Evolutionary conservation across 331 rosid species (phyloP), one percentile per base, ranked within the genome.

Genomic region (Rosa hybrid): DNA sequence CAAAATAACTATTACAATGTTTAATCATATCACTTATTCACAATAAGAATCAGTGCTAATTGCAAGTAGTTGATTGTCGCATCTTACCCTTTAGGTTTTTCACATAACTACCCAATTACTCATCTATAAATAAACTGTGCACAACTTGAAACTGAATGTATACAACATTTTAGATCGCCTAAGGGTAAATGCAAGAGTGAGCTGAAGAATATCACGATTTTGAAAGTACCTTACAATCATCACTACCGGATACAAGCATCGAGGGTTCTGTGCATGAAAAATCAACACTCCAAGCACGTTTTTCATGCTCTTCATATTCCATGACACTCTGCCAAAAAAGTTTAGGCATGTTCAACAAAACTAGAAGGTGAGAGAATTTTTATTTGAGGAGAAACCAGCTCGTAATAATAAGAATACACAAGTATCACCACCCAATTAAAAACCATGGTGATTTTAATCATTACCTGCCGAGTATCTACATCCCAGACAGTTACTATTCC

Each of bases 281-380:
- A 85, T 96, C 99, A 85, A 96, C 99, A 85, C 99, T 96, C 99
- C 99, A 96, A 7, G 98, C 97, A 73, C 99, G 97, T 71, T 93
- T 96, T 85, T 96, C 99, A 90, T 96, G 98, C 85, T 96, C 99
- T 90, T 96, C 98, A 80, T 93, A 96, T 78, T 96, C 99, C 99
- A 96, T 93, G 83, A 93, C 65, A 86, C 99, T 91, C 98, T 96
- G 90, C 65, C 62, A 57, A 78, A 84, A 34, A 2, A 60, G 12
- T 48, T 44, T 30, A 64, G 21, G 63, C 50, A 64, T 18, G 10
- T 46, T 69, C 50, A 64, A 50, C 38, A 67, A 63, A 41, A 27
- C 5, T 63, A 12, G 34, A 70, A 12, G 81, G 46, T 54, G 20
- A 51, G 50, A 17, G 1, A 41, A n/a, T 38, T 27, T 14, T 30